Evolutionary conservation across 495 filamentous ascomycete genomes (phyloP).

Genomic region (Ramalina intermedia): DNA sequence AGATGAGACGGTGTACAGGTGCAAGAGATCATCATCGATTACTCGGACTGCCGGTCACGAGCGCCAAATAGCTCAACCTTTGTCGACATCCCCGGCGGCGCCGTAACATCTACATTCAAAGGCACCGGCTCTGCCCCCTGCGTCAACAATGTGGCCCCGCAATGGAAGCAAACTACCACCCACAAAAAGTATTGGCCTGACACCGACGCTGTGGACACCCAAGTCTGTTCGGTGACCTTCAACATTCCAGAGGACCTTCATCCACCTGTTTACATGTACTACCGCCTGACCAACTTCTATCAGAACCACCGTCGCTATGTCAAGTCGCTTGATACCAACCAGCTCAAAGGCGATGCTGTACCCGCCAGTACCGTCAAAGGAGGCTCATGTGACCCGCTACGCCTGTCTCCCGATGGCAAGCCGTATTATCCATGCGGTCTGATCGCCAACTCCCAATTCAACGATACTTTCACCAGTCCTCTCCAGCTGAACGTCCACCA

Average conservation of each 20-base stretch:
- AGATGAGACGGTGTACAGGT: constrained; percentile 39
- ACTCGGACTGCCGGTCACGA: constrained; percentile 52
- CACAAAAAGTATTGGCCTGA: not conserved
- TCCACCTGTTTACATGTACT: constrained; percentile 80
- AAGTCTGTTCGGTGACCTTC: constrained; percentile 56
- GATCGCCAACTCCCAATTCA: constrained; percentile 94
- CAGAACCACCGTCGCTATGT: constrained; percentile 98
- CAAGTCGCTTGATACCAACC: constrained; percentile 66
- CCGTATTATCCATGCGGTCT: constrained; percentile 91
- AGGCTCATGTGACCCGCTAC: constrained; percentile 63
- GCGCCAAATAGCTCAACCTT: constrained; percentile 28
- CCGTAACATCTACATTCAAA: constrained; percentile 55
- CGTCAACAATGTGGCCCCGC: constrained; percentile 9
- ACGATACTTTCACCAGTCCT: constrained; percentile 69
- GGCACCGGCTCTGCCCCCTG: constrained; percentile 18
- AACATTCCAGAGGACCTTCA: constrained; percentile 60
- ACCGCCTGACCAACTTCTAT: constrained; percentile 95
- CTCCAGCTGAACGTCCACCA: constrained; percentile 33
- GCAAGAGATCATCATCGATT: constrained; percentile 81
- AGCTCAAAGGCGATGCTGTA: constrained; percentile 62
- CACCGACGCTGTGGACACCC: constrained; percentile 6
- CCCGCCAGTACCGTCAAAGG: constrained; percentile 42
- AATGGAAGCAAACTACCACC: constrained; percentile 24
- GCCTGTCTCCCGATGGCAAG: constrained; percentile 30
- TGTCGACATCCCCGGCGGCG: constrained; percentile 33